These are phyloP conservation scores for Apiospora pterosperma DNA, from an alignment of 2,329 filamentous ascomycete species.

Conservation along the genomic window DNA sequence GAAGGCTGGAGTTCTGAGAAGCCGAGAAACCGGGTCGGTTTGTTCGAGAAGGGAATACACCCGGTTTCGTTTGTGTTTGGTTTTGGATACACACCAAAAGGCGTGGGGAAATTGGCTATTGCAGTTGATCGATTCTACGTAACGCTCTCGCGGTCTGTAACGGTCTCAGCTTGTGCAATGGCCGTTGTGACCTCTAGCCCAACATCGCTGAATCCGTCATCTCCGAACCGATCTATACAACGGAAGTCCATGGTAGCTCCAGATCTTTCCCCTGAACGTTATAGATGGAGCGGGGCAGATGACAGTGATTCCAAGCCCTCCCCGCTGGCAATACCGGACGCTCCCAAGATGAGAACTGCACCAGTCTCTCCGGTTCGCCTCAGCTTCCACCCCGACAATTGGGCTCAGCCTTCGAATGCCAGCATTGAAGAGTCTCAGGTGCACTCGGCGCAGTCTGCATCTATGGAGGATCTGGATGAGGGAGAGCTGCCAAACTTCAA, in stretches of 20 bases:
- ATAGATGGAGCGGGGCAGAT: slow-evolving; percentile 27
- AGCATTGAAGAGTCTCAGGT: background rate
- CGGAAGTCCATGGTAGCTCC: slow-evolving; percentile 21
- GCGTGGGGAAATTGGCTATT: background rate
- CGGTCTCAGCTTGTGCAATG: slow-evolving; percentile 17
- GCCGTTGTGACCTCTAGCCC: slow-evolving; percentile 25
- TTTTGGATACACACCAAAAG: background rate
- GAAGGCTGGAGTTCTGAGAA: background rate
- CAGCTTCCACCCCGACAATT: slow-evolving; percentile 48
- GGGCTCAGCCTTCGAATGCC: slow-evolving; percentile 5
- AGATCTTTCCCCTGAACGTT: slow-evolving; percentile 29
- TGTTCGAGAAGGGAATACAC: background rate
- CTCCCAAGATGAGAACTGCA: slow-evolving; percentile 45
- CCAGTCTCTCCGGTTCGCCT: slow-evolving; percentile 56
- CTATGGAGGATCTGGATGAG: background rate
- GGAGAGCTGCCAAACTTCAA: background rate
- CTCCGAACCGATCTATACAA: slow-evolving; percentile 22
- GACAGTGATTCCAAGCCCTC: slow-evolving; percentile 23
- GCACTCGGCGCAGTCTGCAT: background rate
- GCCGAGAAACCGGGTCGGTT: background rate
- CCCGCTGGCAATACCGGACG: slow-evolving; percentile 24
- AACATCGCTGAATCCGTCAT: slow-evolving; percentile 20
- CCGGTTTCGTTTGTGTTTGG: background rate
- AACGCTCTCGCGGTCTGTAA: background rate
- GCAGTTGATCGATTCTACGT: background rate